These are phyloP conservation scores for Boletus rubropictus DNA, from an alignment of 768 basidiomycete genomes.

Conservation along the genomic window DNA sequence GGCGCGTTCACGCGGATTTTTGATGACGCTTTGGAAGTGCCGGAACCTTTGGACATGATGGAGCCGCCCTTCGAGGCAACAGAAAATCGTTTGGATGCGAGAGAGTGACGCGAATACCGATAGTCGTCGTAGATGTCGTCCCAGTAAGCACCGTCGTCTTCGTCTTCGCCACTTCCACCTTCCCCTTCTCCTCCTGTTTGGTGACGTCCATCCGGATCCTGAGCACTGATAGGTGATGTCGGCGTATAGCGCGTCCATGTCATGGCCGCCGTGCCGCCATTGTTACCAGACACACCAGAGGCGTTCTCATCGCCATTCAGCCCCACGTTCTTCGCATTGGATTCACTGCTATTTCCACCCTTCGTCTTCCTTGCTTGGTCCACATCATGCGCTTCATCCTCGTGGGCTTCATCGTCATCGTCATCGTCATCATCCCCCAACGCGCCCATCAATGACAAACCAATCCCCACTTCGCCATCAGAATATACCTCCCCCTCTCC, in stretches of 20 bases:
- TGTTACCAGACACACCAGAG: not conserved
- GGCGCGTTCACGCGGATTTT: constrained; percentile 21
- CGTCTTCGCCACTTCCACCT: constrained; percentile 17
- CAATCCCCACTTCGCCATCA: constrained; percentile 64
- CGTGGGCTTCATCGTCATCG: constrained; percentile 18
- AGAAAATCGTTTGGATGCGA: constrained; percentile 32
- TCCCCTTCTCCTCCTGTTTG: constrained; percentile 7
- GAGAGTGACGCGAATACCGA: constrained; percentile 60
- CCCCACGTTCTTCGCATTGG: constrained; percentile 3
- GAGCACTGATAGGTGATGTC: constrained; percentile 12
- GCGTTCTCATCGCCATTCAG: constrained; percentile 3
- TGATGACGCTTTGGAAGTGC: constrained; percentile 24
- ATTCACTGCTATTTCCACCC: not conserved
- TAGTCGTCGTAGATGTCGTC: constrained; percentile 83
- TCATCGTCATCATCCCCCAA: constrained; percentile 33
- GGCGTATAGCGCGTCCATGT: constrained; percentile 30
- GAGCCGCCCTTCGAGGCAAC: constrained; percentile 8
- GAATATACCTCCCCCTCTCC: constrained; percentile 31
- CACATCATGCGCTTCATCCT: not conserved
- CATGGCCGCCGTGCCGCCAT: constrained; percentile 12
- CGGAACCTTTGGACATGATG: constrained; percentile 17
- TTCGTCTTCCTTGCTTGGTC: constrained; percentile 5
- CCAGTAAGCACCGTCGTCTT: constrained; percentile 43
- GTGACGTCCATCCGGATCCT: not conserved
- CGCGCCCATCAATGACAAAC: constrained; percentile 57